Percentiles rank a stretch among this genome's conserved stretches.
These are phyloP conservation scores for Physcomitrium patens DNA, from an alignment of 225 moss, liverwort and hornwort species.

Conservation along the genomic window DNA sequence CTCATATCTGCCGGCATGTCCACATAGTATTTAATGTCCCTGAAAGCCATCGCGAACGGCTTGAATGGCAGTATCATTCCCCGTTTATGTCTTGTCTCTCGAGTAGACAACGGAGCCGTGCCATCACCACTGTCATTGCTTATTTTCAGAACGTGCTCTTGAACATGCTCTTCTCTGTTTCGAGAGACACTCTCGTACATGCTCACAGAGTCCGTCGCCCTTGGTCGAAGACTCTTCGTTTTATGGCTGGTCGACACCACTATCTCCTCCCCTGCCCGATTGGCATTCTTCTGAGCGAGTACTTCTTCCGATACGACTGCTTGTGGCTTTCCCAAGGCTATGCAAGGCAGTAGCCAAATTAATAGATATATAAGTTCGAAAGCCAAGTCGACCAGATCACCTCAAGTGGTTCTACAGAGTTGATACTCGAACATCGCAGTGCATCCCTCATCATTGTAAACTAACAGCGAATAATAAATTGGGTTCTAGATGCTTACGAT, in stretches of 20 bases:
- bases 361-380: too few relatives aligned
- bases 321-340: slow-evolving; percentile 69
- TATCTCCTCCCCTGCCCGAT: slow-evolving; percentile 56
- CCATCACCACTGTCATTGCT: slow-evolving; percentile 18
- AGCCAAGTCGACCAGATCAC: too few relatives aligned
- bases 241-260: slow-evolving; percentile 36
- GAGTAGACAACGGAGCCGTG: slow-evolving; percentile 20
- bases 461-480: too few relatives aligned
- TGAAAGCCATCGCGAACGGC: slow-evolving; percentile 73
- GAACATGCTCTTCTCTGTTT: slow-evolving; percentile 27
- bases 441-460: too few relatives aligned
- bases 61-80: slow-evolving; percentile 90
- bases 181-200: slow-evolving; percentile 39
- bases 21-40: slow-evolving; percentile 74
- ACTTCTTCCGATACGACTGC: slow-evolving; percentile 65
- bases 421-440: too few relatives aligned
- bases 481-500: slow-evolving; percentile 53
- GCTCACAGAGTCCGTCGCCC: slow-evolving; percentile 39
- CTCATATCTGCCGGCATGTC: slow-evolving; percentile 80
- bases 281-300: slow-evolving; percentile 49
- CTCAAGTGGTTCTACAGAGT: too few relatives aligned
- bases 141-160: slow-evolving; percentile 52
- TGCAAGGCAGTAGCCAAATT: not conserved
- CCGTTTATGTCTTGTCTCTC: slow-evolving; percentile 33
- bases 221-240: slow-evolving; percentile 30